phyloP scores from a whole-genome alignment of 768 basidiomycete genomes.

The Cystofilobasidium macerans region DNA sequence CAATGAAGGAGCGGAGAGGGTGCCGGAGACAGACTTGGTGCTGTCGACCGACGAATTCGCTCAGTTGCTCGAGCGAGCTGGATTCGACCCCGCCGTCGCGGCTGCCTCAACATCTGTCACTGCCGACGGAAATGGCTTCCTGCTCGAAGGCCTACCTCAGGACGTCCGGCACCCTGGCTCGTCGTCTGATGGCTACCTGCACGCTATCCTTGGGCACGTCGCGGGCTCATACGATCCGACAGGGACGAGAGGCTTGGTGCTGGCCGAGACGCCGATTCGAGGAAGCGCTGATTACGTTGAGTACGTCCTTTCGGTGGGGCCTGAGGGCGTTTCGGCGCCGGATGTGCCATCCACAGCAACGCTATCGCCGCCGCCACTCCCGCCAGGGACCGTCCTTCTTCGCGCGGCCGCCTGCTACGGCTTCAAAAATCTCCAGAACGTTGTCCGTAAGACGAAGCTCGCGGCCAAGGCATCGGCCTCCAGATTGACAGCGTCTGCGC shows the following conservation, averaged over 20 bases:
- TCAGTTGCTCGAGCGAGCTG: conserved; percentile 66
- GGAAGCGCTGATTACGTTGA: conserved; percentile 69
- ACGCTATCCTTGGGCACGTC: conserved; percentile 58
- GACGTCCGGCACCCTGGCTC: conserved; percentile 68
- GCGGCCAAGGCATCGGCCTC: conserved; percentile 40
- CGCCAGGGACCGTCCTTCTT: conserved; percentile 48
- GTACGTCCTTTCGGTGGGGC: conserved; percentile 43
- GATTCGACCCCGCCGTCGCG: conserved; percentile 58
- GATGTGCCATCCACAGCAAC: no score
- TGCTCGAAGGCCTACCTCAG: conserved; percentile 49
- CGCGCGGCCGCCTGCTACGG: conserved; percentile 93
- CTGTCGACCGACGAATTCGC: conserved; percentile 92
- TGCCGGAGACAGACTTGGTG: conserved; percentile 80
- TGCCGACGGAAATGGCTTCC: conserved; percentile 2
- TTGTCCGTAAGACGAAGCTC: conserved; percentile 65
- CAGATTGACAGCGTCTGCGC: no score
- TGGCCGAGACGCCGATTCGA: conserved; percentile 34
- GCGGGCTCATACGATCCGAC: conserved; percentile 31
- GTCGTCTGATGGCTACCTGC: conserved; percentile 85
- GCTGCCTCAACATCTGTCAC: background rate
- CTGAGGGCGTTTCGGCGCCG: background rate
- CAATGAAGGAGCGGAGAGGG: background rate
- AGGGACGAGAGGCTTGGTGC: conserved; percentile 28
- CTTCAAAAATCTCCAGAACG: conserved; percentile 91
- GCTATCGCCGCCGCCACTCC: background rate